Percentiles rank a stretch among this genome's conserved stretches.
These are phyloP conservation scores for Geotrichum cucujoidarum DNA, from an alignment of 1,139 yeast genomes.

Conservation along the genomic window DNA sequence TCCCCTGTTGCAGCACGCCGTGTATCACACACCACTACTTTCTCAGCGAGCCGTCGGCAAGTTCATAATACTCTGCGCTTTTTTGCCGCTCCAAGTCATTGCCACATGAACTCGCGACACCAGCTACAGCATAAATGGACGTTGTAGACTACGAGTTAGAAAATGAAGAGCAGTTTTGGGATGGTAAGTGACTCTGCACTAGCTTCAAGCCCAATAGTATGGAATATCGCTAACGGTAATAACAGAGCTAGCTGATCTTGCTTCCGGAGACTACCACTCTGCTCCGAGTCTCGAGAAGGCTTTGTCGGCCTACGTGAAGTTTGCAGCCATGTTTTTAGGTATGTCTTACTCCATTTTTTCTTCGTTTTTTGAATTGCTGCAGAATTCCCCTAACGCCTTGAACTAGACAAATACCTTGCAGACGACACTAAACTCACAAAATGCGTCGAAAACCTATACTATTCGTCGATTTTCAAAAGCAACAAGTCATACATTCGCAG, in stretches of 20 bases:
- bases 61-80: background rate
- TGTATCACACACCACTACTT: background rate
- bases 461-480: conserved; percentile 30
- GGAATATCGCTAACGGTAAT: too few relatives aligned
- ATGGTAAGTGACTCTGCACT: conserved; percentile 23
- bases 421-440: conserved; percentile 33
- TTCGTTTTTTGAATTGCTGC: background rate
- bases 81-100: background rate
- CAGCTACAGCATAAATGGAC: conserved; percentile 26
- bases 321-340: conserved; percentile 32
- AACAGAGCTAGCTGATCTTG: conserved; percentile 28
- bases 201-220: background rate
- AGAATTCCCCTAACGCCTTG: background rate
- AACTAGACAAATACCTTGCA: conserved; percentile 28
- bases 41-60: background rate
- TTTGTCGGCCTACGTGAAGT: conserved; percentile 29
- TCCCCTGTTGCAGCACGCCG: background rate
- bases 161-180: conserved; percentile 34
- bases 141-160: conserved; percentile 33
- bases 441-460: conserved; percentile 33
- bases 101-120: background rate
- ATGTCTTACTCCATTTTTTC: background rate
- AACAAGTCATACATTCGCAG: conserved; percentile 35
- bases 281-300: conserved; percentile 28
- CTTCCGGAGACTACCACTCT: conserved; percentile 30